Percentiles rank a stretch among this genome's conserved stretches.
Evolutionary conservation across 257 asterid species (phyloP).

Genomic region (Capsicum baccatum): DNA sequence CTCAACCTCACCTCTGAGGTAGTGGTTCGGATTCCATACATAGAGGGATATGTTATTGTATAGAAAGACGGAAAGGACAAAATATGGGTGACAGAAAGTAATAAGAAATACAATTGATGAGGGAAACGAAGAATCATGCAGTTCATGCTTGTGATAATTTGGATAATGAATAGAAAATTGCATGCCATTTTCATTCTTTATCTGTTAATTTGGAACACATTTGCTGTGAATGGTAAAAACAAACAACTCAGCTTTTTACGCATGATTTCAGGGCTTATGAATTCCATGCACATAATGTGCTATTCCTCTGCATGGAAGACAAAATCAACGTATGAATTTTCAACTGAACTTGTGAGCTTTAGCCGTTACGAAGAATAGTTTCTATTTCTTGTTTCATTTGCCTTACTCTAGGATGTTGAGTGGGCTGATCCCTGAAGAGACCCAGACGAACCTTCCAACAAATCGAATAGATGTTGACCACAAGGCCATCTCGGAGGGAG

Average conservation of each 20-base stretch:
- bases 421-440: background rate
- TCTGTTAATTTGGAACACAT: conserved; percentile 25
- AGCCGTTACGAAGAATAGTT: background rate
- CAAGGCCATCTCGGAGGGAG: no score
- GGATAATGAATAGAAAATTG: background rate
- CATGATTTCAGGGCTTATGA: conserved; percentile 25
- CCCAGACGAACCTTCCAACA: no score
- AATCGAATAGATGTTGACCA: no score
- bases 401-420: no score
- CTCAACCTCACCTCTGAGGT: no score
- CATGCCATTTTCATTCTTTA: conserved; percentile 11
- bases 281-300: background rate
- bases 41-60: background rate
- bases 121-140: conserved; percentile 24
- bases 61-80: background rate
- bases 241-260: background rate
- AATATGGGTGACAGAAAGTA: background rate
- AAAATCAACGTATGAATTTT: conserved; percentile 27
- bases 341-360: background rate
- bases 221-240: conserved; percentile 19
- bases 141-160: conserved; percentile 5
- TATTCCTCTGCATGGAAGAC: conserved; percentile 3
- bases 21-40: no score
- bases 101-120: background rate
- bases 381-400: background rate